Percentiles rank a stretch among this genome's conserved stretches.
Conservation (phyloP, 2,329 filamentous ascomycete genomes). For the Alternaria tenuissima region DNA sequence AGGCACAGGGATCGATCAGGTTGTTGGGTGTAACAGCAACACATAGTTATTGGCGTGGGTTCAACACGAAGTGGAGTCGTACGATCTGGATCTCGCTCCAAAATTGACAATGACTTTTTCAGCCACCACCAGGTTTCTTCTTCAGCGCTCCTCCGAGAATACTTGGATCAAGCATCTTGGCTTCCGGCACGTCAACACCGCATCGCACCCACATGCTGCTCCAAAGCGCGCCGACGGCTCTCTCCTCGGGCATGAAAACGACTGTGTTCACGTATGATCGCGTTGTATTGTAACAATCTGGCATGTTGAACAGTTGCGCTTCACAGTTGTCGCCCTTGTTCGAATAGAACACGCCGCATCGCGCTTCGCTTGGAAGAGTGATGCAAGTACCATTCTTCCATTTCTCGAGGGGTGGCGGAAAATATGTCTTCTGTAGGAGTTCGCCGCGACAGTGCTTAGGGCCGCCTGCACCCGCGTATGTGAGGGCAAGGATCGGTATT, state of each 20-base stretch:
- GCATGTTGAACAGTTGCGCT: conserved; percentile 44
- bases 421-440: conserved; percentile 34
- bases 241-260: conserved; percentile 49
- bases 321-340: conserved; percentile 48
- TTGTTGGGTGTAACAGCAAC: no score
- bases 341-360: conserved; percentile 46
- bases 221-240: conserved; percentile 44
- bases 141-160: conserved; percentile 41
- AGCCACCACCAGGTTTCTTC: conserved; percentile 34
- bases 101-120: conserved; percentile 7
- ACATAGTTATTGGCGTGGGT: background rate
- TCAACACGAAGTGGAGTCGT: background rate
- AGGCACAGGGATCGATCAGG: background rate
- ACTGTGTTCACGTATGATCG: conserved; percentile 44
- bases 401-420: conserved; percentile 33
- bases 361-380: conserved; percentile 41
- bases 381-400: conserved; percentile 46
- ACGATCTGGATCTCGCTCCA: background rate
- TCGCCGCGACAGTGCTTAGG: conserved; percentile 48
- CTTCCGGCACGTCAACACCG: conserved; percentile 41
- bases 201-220: conserved; percentile 47
- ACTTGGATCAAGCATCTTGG: conserved; percentile 39
- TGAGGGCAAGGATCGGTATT: conserved; percentile 43
- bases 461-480: conserved; percentile 44
- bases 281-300: conserved; percentile 39